Evolutionary conservation across 2,329 filamentous ascomycete genomes (phyloP).

Genomic region (Cercospora nicotianae): DNA sequence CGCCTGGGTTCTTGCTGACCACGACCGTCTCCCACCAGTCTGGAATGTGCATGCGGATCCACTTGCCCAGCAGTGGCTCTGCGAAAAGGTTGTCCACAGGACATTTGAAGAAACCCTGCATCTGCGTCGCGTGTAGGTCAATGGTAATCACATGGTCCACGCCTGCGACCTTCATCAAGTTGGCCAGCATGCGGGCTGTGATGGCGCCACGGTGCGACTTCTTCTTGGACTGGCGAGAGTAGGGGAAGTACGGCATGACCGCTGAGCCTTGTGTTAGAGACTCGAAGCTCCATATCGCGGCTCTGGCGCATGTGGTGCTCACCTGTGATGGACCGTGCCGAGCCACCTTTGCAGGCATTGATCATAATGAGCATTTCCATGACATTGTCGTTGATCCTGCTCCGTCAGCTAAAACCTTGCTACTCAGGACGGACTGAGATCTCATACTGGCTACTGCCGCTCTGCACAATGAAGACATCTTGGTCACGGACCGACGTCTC

Average conservation of each 20-base stretch:
- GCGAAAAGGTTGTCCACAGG: slow-evolving; percentile 97
- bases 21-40: slow-evolving; percentile 91
- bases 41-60: slow-evolving; percentile 86
- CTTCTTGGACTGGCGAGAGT: slow-evolving; percentile 98
- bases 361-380: slow-evolving; percentile 97
- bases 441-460: slow-evolving; percentile 73
- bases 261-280: slow-evolving; percentile 51
- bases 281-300: background rate
- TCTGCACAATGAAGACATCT: slow-evolving; percentile 98
- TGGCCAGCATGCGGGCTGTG: slow-evolving; percentile 94
- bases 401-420: slow-evolving; percentile 27
- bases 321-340: slow-evolving; percentile 96
- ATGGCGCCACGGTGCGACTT: slow-evolving; percentile 96
- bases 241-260: slow-evolving; percentile 94
- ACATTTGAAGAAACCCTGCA: slow-evolving; percentile 98
- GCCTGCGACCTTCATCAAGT: slow-evolving; percentile 87
- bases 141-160: slow-evolving; percentile 98
- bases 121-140: slow-evolving; percentile 88
- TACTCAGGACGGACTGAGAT: slow-evolving; percentile 12
- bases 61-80: slow-evolving; percentile 90
- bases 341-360: slow-evolving; percentile 95
- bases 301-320: slow-evolving; percentile 38
- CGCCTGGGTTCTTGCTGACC: slow-evolving; percentile 96
- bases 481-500: slow-evolving; percentile 81
- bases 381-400: slow-evolving; percentile 90